phyloP scores from a whole-genome alignment of 2,329 filamentous ascomycete genomes.

The Sphaerulina vaccinii region DNA sequence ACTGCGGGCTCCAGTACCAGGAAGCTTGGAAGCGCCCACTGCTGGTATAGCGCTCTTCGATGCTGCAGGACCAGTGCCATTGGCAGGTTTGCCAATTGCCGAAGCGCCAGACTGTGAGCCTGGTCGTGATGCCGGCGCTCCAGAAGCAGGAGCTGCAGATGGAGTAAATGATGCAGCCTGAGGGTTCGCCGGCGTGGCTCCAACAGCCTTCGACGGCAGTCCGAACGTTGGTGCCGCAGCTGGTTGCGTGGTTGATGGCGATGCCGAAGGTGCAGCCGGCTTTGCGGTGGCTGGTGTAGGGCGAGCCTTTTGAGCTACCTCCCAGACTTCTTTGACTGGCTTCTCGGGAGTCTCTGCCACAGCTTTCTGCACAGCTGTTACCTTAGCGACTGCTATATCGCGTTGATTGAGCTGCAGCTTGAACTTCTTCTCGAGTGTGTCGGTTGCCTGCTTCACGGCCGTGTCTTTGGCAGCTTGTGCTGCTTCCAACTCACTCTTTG shows the following conservation, averaged over 20 bases:
- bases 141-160: constrained; percentile 8
- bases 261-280: constrained; percentile 6
- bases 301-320: constrained; percentile 65
- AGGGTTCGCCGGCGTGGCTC: constrained; percentile 20
- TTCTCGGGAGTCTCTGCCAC: constrained; percentile 81
- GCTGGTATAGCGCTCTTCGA: constrained; percentile 22
- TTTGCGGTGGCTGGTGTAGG: constrained; percentile 27
- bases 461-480: constrained; percentile 34
- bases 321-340: constrained; percentile 84
- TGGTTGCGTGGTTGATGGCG: no score
- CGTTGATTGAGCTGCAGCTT: constrained; percentile 75
- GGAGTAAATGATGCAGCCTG: constrained; percentile 22
- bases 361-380: constrained; percentile 76
- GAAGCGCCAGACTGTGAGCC: constrained; percentile 5
- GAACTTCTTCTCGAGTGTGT: constrained; percentile 50
- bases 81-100: constrained; percentile 14
- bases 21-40: constrained; percentile 16
- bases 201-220: constrained; percentile 23
- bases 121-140: constrained; percentile 4
- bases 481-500: constrained; percentile 30
- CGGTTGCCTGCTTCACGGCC: constrained; percentile 40
- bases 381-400: constrained; percentile 65
- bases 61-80: constrained; percentile 12
- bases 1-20: constrained; percentile 18
- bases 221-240: constrained; percentile 22